phyloP scores from a whole-genome alignment of 1,284 basidiomycete species.

The Cutaneotrichosporon mucoides region DNA sequence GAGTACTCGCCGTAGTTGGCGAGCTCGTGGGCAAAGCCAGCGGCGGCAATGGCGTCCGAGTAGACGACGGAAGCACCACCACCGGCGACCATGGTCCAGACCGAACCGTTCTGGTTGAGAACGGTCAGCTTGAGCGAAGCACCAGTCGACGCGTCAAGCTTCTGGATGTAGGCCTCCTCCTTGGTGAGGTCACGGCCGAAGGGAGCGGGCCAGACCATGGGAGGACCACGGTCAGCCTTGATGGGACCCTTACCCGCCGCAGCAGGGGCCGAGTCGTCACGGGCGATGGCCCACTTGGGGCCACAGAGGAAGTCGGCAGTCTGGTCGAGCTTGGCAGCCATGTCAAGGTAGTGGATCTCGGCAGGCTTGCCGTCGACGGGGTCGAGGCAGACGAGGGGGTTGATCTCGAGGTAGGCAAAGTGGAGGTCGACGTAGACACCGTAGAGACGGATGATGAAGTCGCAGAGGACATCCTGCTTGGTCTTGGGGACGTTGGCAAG shows the following conservation, averaged over 20 bases:
- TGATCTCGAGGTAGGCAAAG: constrained; percentile 96
- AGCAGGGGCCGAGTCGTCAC: constrained; percentile 71
- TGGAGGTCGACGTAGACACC: constrained; percentile 95
- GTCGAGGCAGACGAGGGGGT: constrained; percentile 94
- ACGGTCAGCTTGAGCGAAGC: constrained; percentile 98
- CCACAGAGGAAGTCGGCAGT: constrained; percentile 98
- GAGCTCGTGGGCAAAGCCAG: constrained; percentile 93
- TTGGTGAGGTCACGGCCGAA: constrained; percentile 98
- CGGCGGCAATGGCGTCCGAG: constrained; percentile 93
- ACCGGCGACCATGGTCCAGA: constrained; percentile 99
- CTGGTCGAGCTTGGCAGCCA: constrained; percentile 97
- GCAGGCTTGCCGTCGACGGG: constrained; percentile 67
- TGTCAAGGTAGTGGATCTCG: constrained; percentile 93
- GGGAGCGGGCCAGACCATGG: constrained; percentile 95
- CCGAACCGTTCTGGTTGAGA: constrained; percentile 86
- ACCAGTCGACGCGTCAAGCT: constrained; percentile 93
- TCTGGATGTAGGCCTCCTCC: constrained; percentile 98
- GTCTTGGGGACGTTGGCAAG: constrained; percentile 70
- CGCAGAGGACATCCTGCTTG: constrained; percentile 81
- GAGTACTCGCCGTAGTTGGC: constrained; percentile 99
- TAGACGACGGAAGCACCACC: constrained; percentile 51
- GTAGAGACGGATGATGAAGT: constrained; percentile 94
- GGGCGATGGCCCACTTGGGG: constrained; percentile 97
- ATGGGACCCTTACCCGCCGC: constrained; percentile 52
- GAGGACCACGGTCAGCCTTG: constrained; percentile 87